phyloP scores from a whole-genome alignment of 495 filamentous ascomycete genomes.

The Neurospora hispaniola region DNA sequence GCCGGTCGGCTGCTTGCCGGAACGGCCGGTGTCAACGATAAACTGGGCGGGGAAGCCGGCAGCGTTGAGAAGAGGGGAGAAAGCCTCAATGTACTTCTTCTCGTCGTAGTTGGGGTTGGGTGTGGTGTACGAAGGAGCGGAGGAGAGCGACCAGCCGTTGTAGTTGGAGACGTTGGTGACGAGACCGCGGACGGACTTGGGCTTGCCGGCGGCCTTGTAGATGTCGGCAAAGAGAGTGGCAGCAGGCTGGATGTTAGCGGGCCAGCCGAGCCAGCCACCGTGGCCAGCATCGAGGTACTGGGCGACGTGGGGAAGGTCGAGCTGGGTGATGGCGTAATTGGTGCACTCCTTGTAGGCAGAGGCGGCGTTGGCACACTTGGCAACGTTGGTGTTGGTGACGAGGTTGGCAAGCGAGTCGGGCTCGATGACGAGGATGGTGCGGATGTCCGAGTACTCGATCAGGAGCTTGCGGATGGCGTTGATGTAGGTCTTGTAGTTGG shows the following conservation, averaged over 20 bases:
- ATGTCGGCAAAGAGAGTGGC: slow-evolving; percentile 55
- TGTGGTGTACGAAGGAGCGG: slow-evolving; percentile 21
- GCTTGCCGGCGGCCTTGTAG: slow-evolving; percentile 55
- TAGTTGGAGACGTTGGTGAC: slow-evolving; percentile 76
- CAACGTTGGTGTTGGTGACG: slow-evolving; percentile 59
- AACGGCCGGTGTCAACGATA: slow-evolving; percentile 59
- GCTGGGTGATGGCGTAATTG: slow-evolving; percentile 56
- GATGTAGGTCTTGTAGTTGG: slow-evolving; percentile 63
- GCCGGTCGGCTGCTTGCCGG: slow-evolving; percentile 59
- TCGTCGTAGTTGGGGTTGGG: slow-evolving; percentile 57
- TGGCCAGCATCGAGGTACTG: slow-evolving; percentile 82
- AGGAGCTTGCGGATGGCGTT: slow-evolving; percentile 51
- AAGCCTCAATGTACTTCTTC: slow-evolving; percentile 56
- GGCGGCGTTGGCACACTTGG: slow-evolving; percentile 54
- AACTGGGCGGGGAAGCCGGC: slow-evolving; percentile 59
- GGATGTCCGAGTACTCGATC: slow-evolving; percentile 42
- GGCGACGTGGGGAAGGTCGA: slow-evolving; percentile 65
- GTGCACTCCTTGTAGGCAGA: slow-evolving; percentile 56
- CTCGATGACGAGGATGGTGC: slow-evolving; percentile 50
- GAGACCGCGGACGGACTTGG: slow-evolving; percentile 56
- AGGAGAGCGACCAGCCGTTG: slow-evolving; percentile 47
- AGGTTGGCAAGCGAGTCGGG: slow-evolving; percentile 74
- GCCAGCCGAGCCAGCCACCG: slow-evolving; percentile 76
- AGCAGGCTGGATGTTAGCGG: slow-evolving; percentile 61
- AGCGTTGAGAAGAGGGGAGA: slow-evolving; percentile 49